Base-by-base conservation (phyloP, 257 asterid species). In the Salvia hispanica region DNA sequence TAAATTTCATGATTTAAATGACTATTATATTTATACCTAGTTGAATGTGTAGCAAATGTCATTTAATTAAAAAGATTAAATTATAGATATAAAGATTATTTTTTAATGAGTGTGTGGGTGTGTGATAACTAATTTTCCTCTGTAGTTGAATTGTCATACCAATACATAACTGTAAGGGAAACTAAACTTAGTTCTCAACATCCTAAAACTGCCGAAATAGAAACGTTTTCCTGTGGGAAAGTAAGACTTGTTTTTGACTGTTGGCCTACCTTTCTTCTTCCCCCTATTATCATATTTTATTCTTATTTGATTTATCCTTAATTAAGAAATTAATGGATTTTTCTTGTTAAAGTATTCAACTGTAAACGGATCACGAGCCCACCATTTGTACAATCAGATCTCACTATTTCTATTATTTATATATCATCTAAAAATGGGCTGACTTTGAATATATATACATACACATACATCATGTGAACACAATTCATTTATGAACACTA, bases 241-340 rank as follows among this genome's bases (percentile, higher is more conserved):
- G 73, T 64, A 65, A 71, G 76, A 80, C 83, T 75, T 72, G 73
- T 76, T 78, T 76, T 81, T 80, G 76, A 85, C 84, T 66, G 88
- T 82, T 85, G 91, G 88, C 91, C 91, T 80, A 85, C 83, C 90
- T 74, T 72, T 74, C 67, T 62, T 74, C 67, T 62, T 59, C 62
- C 12, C 57, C 67, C 21, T 56, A 18, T 14, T 34, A 7, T 73
- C 39, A 4, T 40, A 54, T 51, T 31, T 60, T 62, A 61, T 58
- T 73, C 42, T 15, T 63, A 62, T 46, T 43, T 4, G 37, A 7
- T 25, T 16, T 39, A 36, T 42, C 12, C 37, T 61, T 54, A 2
- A 62, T 45, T 66, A 61, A 71, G 9, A 51, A 53, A 40, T 34
- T 21, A 21, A 40, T 34, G 40, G 10, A 62, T 36, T 44, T 45